These are phyloP conservation scores for Capsicum pubescens DNA, from an alignment of 257 asterid species.

Conservation along the genomic window DNA sequence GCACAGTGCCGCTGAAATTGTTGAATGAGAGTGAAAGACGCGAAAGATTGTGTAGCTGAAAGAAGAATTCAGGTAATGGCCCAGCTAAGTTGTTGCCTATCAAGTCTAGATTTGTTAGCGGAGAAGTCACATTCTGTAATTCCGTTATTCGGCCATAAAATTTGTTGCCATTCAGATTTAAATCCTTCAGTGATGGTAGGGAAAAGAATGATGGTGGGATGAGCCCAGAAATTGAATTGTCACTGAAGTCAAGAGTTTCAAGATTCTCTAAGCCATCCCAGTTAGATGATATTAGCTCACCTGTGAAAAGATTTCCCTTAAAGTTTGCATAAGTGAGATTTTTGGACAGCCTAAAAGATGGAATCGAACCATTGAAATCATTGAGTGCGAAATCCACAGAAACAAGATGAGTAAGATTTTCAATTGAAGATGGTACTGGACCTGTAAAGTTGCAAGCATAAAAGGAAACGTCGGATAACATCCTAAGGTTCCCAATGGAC, in stretches of 20 bases:
- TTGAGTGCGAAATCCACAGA: conserved; percentile 46
- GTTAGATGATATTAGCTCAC: conserved; percentile 43
- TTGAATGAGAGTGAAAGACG: conserved; percentile 20
- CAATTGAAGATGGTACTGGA: conserved; percentile 44
- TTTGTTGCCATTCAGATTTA: conserved; percentile 46
- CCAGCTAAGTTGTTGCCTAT: conserved; percentile 33
- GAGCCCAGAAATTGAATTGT: conserved; percentile 46
- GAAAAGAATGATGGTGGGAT: conserved; percentile 50
- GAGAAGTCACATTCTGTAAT: conserved; percentile 27
- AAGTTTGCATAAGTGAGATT: conserved; percentile 46
- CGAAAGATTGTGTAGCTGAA: conserved; percentile 1
- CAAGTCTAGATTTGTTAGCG: conserved; percentile 48
- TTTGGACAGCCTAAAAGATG: conserved; percentile 45
- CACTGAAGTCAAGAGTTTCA: conserved; percentile 37
- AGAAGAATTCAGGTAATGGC: conserved; percentile 29
- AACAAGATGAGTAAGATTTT: conserved; percentile 41
- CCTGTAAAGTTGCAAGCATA: conserved; percentile 52
- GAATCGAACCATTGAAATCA: conserved; percentile 49
- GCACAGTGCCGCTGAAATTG: conserved; percentile 32
- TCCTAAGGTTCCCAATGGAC: conserved; percentile 45
- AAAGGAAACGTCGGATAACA: conserved; percentile 46
- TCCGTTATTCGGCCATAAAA: conserved; percentile 49
- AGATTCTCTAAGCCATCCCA: conserved; percentile 51
- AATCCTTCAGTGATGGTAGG: conserved; percentile 45
- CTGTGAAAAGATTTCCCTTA: conserved; percentile 43